phyloP scores from a whole-genome alignment of 1,284 basidiomycete species.

The Tilletia indica region DNA sequence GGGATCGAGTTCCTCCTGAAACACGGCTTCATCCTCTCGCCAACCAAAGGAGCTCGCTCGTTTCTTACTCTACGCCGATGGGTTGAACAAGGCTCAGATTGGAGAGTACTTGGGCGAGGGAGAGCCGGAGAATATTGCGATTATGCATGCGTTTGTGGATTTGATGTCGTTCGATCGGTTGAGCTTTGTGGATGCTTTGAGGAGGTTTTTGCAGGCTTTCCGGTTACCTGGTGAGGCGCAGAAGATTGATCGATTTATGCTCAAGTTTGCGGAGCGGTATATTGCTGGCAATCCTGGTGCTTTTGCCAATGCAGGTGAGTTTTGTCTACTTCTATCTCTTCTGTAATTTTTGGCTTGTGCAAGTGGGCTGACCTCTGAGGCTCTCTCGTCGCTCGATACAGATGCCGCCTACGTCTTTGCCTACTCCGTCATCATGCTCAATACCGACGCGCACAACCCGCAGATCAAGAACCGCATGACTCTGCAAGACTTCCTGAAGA shows the following conservation, averaged over 20 bases:
- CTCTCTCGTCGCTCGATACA: neutral
- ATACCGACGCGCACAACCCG: conserved; percentile 55
- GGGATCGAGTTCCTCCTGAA: conserved; percentile 87
- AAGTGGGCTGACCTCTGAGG: neutral
- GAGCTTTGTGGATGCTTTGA: conserved; percentile 50
- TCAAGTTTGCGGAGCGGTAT: conserved; percentile 56
- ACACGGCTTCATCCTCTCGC: conserved; percentile 78
- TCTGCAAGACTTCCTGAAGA: conserved; percentile 54
- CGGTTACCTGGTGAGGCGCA: conserved; percentile 54
- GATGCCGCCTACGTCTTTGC: conserved; percentile 56
- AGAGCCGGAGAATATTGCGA: conserved; percentile 52
- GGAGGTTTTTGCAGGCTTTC: conserved; percentile 54
- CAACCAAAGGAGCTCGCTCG: conserved; percentile 77
- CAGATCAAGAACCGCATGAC: conserved; percentile 56
- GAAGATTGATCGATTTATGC: conserved; percentile 56
- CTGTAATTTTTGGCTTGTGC: neutral
- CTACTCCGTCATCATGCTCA: conserved; percentile 56
- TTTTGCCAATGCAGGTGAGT: conserved; percentile 48
- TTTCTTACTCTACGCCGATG: conserved; percentile 86
- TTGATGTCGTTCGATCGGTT: conserved; percentile 53
- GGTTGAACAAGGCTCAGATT: conserved; percentile 90
- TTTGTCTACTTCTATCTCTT: neutral
- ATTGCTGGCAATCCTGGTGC: conserved; percentile 49
- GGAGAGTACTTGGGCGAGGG: conserved; percentile 86
- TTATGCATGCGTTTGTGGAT: conserved; percentile 56